These are phyloP conservation scores for Neurospora sp. DNA, from an alignment of 495 filamentous ascomycete genomes.

Conservation along the genomic window DNA sequence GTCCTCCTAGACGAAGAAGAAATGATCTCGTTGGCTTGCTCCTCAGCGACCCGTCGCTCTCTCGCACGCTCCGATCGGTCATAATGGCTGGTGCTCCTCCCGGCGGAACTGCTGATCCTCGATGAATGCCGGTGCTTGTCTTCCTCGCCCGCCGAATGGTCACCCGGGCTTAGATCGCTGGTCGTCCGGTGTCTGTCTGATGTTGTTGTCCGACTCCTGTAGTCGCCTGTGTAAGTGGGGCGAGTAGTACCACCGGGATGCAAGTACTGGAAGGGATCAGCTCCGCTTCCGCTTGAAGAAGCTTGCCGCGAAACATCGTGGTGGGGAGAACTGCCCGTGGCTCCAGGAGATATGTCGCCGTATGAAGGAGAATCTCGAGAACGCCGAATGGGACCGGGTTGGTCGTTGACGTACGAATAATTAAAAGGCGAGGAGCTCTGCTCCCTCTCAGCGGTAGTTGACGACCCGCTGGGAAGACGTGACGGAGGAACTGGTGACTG, in stretches of 20 bases:
- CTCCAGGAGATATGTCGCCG: not conserved
- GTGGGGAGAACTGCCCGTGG: not conserved
- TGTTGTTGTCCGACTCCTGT: not conserved
- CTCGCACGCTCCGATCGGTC: not conserved
- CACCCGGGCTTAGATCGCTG: not conserved
- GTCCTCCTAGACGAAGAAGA: not conserved
- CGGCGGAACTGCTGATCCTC: not conserved
- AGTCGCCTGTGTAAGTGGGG: not conserved
- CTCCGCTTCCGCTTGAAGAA: not conserved
- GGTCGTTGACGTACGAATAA: constrained; percentile 28
- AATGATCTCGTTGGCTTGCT: not conserved
- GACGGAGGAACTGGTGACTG: constrained; percentile 23
- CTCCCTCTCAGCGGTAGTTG: constrained; percentile 14
- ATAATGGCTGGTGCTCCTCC: not conserved
- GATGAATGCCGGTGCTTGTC: not conserved
- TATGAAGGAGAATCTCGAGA: not conserved
- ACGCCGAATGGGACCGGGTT: not conserved
- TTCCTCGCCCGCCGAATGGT: not conserved
- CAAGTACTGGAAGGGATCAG: not conserved
- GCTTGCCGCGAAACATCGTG: not conserved
- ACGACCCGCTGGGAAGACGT: constrained; percentile 12
- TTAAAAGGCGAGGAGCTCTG: constrained; percentile 30
- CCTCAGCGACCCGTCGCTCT: not conserved
- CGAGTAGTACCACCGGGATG: not conserved
- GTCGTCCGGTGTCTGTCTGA: not conserved